A percentile compares a stretch with the other conserved stretches of the same genome.
These are phyloP conservation scores for Pestalotiopsis sp. DNA, from an alignment of 2,329 filamentous ascomycete genomes.

Conservation along the genomic window DNA sequence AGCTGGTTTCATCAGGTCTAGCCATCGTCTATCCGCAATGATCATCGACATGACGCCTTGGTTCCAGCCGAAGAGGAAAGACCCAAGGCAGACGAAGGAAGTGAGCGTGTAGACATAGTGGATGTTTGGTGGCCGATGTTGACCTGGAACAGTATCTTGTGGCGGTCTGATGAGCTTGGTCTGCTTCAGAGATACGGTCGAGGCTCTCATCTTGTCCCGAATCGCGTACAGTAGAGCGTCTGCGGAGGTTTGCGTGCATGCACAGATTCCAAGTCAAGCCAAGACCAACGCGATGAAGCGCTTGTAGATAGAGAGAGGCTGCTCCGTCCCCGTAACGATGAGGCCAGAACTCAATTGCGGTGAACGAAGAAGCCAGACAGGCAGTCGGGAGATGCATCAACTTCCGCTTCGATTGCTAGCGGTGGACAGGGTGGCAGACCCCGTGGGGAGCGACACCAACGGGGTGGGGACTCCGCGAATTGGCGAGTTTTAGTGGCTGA, in stretches of 20 bases:
- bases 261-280: neutral
- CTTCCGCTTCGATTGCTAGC: neutral
- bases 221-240: neutral
- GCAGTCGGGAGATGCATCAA: neutral
- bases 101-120: slow-evolving; percentile 33
- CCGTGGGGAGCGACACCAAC: neutral
- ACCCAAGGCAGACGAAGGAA: slow-evolving; percentile 29
- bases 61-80: slow-evolving; percentile 34
- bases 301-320: neutral
- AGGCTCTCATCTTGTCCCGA: neutral
- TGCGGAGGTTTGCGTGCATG: neutral
- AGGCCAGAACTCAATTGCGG: neutral
- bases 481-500: neutral
- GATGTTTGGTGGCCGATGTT: slow-evolving; percentile 27
- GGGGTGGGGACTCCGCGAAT: neutral
- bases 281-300: neutral
- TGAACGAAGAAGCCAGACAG: too few relatives aligned
- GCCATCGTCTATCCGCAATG: slow-evolving; percentile 32
- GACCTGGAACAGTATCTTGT: slow-evolving; percentile 10
- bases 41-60: slow-evolving; percentile 36
- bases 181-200: slow-evolving; percentile 24
- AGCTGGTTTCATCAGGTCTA: slow-evolving; percentile 29
- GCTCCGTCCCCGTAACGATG: neutral
- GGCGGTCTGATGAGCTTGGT: slow-evolving; percentile 27
- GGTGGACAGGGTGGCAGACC: neutral